Evolutionary conservation across 768 basidiomycete genomes (phyloP), one percentile per base, ranked within the genome.

Genomic region (Lactarius pseudohatsudake): DNA sequence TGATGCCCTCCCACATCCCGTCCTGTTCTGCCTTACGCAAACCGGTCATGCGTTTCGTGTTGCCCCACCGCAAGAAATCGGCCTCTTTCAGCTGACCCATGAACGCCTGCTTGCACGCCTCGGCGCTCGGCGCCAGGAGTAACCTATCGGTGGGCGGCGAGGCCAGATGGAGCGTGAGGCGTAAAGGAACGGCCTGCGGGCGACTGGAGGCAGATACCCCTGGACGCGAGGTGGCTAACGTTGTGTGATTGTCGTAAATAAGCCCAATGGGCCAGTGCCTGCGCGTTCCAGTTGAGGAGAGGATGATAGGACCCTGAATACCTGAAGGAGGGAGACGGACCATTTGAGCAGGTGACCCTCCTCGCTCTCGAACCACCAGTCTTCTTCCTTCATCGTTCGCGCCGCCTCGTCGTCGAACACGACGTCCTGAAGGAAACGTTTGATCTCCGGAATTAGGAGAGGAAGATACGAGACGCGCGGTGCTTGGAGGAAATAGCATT

Each of bases 261-360:
- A 98, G 82, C 38, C 97, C 97, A 65, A 99, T 86, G 58, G 96
- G 89, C 97, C 96, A 98, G 76, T 99, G 96, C 96, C 97, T 99
- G 73, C 54, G 54, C 54, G 62, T 57, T 16, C 9, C 20, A 26
- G 64, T 43, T 18, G 50, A 28, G 36, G 50, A 43, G 45, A 55
- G 30, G 34, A 64, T 10, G 30, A 47, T 15, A 38, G 36, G 55
- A 10, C 18, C 34, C 26, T 20, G 55, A 55, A 22, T 22, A 22
- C 11, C 22, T 50, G 47, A 26, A 26, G 50, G 22, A 30, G 10
- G 26, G 26, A 50, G 26, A 38, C 58, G 68, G 64, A 96, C 96
- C 96, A 98, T 79, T 94, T 93, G 72, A 96, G 82, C 58, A 91
- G 74, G 7, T 82, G 85, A 36, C 92, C 92, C 70, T 87, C 90